phyloP scores from a whole-genome alignment of 2,329 filamentous ascomycete species.

The Alternaria atra region DNA sequence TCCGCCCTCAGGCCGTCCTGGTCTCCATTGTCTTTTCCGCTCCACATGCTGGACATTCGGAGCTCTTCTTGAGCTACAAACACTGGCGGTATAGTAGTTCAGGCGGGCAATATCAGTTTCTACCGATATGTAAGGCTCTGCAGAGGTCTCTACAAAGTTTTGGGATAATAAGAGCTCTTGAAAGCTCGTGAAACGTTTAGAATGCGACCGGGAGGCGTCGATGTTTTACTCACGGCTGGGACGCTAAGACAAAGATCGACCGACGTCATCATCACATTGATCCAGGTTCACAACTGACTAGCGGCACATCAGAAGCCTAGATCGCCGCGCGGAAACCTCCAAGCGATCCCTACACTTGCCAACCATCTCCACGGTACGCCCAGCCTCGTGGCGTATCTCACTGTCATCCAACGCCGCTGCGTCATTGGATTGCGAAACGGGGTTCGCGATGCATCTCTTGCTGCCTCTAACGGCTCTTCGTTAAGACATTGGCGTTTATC shows the following conservation, averaged over 20 bases:
- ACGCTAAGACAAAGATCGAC: constrained; percentile 28
- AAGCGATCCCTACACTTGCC: constrained; percentile 4
- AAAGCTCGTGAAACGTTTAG: constrained; percentile 10
- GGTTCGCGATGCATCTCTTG: constrained; percentile 4
- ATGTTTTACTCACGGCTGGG: constrained; percentile 24
- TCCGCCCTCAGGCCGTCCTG: constrained; percentile 41
- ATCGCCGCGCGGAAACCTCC: constrained; percentile 11
- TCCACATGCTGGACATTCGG: constrained; percentile 61
- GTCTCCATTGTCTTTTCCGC: constrained; percentile 53
- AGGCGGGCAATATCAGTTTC: neutral
- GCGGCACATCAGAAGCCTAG: constrained; percentile 21
- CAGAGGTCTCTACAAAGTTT: neutral
- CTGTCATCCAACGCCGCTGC: constrained; percentile 1
- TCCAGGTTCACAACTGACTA: constrained; percentile 13
- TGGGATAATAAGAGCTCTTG: constrained; percentile 7
- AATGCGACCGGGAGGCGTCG: constrained; percentile 12
- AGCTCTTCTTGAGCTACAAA: constrained; percentile 26
- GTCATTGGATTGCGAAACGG: constrained; percentile 8
- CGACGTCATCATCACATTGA: constrained; percentile 26
- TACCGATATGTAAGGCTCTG: neutral
- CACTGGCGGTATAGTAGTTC: constrained; percentile 5
- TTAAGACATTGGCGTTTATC: constrained; percentile 20
- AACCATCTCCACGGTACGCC: constrained; percentile 12
- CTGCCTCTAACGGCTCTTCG: constrained; percentile 5
- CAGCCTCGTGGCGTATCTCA: constrained; percentile 7